A percentile compares a stretch with the other conserved stretches of the same genome.
phyloP scores from a whole-genome alignment of 306 rosid species.

The Sicyos baderoa region DNA sequence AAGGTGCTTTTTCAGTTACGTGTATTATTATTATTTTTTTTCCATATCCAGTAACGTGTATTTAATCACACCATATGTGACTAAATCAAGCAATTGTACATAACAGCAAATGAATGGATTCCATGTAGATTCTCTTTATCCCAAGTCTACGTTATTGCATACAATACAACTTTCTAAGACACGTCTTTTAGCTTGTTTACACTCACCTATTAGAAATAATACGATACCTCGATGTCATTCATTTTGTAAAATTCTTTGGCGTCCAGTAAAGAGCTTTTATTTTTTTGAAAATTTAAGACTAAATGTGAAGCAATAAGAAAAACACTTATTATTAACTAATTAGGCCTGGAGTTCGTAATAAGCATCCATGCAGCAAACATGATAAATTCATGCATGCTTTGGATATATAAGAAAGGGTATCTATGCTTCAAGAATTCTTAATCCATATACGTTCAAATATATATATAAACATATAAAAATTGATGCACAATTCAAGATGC shows the following conservation, averaged over 20 bases:
- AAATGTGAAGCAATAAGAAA: not conserved
- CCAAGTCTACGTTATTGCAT: not conserved
- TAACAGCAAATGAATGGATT: not conserved
- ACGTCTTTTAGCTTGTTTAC: not conserved
- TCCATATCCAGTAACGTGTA: too few relatives aligned
- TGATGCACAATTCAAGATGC: not conserved
- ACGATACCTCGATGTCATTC: not conserved
- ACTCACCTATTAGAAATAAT: not conserved
- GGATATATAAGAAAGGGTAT: not conserved
- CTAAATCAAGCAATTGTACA: conserved; percentile 6
- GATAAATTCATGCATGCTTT: not conserved
- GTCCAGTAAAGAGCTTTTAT: not conserved
- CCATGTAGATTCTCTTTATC: conserved; percentile 2
- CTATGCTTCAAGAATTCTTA: not conserved
- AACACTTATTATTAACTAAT: not conserved
- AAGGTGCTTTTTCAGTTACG: not conserved
- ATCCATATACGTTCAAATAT: not conserved
- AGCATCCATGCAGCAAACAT: not conserved
- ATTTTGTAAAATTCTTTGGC: not conserved
- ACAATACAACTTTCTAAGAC: not conserved
- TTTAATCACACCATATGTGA: not conserved
- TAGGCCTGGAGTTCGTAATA: not conserved
- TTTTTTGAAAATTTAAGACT: not conserved
- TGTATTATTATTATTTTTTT: too few relatives aligned
- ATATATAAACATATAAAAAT: not conserved